Conservation (phyloP, 2,329 filamentous ascomycete genomes). For the Dactylellina haptotyla region DNA sequence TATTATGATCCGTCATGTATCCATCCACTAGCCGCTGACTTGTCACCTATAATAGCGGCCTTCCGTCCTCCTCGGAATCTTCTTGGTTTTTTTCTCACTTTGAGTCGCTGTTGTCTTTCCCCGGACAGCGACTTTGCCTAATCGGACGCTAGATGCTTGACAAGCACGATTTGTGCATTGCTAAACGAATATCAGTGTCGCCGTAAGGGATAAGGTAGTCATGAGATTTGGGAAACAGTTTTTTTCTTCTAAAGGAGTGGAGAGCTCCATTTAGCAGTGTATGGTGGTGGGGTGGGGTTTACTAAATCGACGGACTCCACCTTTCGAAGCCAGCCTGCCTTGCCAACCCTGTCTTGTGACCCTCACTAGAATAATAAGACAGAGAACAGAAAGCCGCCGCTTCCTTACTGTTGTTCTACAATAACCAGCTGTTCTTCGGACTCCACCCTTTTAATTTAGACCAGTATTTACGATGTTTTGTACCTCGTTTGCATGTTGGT, state of each 20-base stretch:
- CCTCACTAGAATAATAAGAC: not conserved
- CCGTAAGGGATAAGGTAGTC: not conserved
- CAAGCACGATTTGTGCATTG: not conserved
- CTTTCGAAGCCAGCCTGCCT: not conserved
- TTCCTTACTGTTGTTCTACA: too few species aligned
- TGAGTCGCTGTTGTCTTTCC: not conserved
- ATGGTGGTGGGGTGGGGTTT: constrained; percentile 31
- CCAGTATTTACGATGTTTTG: too few species aligned
- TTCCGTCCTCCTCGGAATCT: too few species aligned
- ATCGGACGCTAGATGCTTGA: constrained; percentile 18
- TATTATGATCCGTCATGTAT: constrained; percentile 28
- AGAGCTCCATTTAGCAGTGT: not conserved
- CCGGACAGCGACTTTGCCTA: constrained; percentile 38
- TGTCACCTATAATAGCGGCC: constrained; percentile 26
- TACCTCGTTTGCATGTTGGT: too few species aligned
- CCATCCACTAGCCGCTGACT: constrained; percentile 14
- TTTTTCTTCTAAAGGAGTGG: not conserved
- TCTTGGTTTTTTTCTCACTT: too few species aligned
- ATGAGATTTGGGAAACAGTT: not conserved
- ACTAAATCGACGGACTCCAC: constrained; percentile 13
- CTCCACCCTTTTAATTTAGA: too few species aligned
- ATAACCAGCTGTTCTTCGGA: too few species aligned
- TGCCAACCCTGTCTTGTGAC: constrained; percentile 5
- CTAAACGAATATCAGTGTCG: too few species aligned
- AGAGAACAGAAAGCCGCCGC: not conserved